Evolutionary conservation across 495 filamentous ascomycete genomes (phyloP), one percentile per base, ranked within the genome.

Genomic region (Aspergillus conjunctus): DNA sequence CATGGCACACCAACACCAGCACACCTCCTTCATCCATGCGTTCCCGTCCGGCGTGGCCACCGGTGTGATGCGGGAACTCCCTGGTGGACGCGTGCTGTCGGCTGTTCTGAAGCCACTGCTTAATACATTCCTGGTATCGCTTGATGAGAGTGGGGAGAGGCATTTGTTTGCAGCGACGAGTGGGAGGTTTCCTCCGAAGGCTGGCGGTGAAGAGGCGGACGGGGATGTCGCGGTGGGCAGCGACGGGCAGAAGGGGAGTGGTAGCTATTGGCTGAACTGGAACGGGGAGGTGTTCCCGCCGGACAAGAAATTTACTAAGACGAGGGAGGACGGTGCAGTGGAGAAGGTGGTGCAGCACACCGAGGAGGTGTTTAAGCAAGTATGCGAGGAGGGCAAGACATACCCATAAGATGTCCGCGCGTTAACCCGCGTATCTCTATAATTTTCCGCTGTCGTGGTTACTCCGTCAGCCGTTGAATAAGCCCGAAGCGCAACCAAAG

Each of bases 1-100:
- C 4, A 43, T 67, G 56, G 61, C 62, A 30, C 14, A 54, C 15
- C 32, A 11, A 58, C 72, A 83, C 18, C 82, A 82, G 1, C 66
- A 73, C 2, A 81, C 85, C 7, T 70, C 70, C 6, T 89, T 89
- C 65, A 66, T 90, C 2, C 87, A 90, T 56, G 66, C 74, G 20
- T 85, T 74, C 50, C 87, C 87, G 0, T 82, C 83, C 3, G 37
- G 69, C 1, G 86, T 89, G 49, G 74, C 77, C 46, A 81, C 81
- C 0, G 70, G 71, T 5, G n/a, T 72, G 2, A 43, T 62, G 34
- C 66, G 71, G 0, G 73, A 72, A 1, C 53, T 66, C 7, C 61
- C 65, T 0, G 18, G 62, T 2, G 48, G 60, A 10, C 62, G 34
- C 44, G 26, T 51, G 15, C 61, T 64, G 6, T 37, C 60, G 9